These are phyloP conservation scores for Jackrogersella minutella DNA, from an alignment of 495 filamentous ascomycete species.

Conservation along the genomic window DNA sequence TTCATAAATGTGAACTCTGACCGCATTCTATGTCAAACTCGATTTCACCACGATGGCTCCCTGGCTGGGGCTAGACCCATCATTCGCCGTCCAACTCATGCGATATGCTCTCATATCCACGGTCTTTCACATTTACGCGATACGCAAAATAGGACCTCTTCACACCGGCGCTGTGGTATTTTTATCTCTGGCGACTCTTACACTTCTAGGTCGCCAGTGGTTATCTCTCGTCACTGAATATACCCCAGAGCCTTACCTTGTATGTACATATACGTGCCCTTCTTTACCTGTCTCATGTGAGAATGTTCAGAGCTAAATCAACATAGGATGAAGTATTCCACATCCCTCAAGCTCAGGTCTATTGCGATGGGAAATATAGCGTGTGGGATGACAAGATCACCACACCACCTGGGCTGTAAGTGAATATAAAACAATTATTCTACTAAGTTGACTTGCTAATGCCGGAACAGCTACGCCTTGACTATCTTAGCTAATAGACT, in stretches of 20 bases:
- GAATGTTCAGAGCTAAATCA: conserved; percentile 23
- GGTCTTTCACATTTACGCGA: conserved; percentile 16
- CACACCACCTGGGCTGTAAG: conserved; percentile 88
- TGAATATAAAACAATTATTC: conserved; percentile 21
- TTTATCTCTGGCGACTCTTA: conserved; percentile 1
- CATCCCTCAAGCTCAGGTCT: conserved; percentile 87
- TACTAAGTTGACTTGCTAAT: neutral
- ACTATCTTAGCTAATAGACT: conserved; percentile 54
- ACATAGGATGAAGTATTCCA: conserved; percentile 92
- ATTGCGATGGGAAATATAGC: conserved; percentile 76
- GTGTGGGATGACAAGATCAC: conserved; percentile 97
- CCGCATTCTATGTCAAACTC: neutral
- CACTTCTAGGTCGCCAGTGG: conserved; percentile 39
- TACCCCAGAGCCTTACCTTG: conserved; percentile 84
- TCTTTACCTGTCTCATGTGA: neutral
- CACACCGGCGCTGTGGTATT: conserved; percentile 1
- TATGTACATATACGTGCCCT: conserved; percentile 45
- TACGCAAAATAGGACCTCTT: neutral
- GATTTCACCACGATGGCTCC: conserved; percentile 5
- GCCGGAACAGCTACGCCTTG: conserved; percentile 60
- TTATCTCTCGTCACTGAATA: conserved; percentile 51
- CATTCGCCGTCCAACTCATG: conserved; percentile 11
- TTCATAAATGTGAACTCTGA: too few relatives aligned
- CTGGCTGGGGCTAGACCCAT: conserved; percentile 9
- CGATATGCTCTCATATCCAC: conserved; percentile 24